Conservation (phyloP, 805 yeast species). For the Candida suzukii region DNA sequence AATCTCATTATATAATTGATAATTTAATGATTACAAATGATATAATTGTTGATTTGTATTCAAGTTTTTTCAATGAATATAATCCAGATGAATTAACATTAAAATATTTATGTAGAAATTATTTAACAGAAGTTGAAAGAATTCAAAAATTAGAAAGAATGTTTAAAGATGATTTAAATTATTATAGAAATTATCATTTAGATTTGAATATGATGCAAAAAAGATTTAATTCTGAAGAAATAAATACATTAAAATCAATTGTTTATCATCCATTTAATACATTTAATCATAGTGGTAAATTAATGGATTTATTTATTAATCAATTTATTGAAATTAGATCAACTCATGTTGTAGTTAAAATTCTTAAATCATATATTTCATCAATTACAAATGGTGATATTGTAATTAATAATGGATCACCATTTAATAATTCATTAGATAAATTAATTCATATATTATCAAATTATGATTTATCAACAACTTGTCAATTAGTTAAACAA, state of each 20-base stretch:
- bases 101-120: background rate
- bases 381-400: no score
- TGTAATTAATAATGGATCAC: background rate
- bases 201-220: background rate
- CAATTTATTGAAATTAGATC: no score
- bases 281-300: background rate
- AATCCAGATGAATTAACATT: background rate
- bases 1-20: background rate
- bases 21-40: background rate
- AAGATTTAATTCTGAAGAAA: background rate
- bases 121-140: background rate
- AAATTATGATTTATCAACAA: no score
- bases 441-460: background rate
- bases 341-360: no score
- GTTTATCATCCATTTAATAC: background rate
- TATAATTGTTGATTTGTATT: background rate
- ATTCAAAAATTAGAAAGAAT: background rate
- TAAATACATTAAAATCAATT: background rate
- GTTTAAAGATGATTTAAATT: background rate
- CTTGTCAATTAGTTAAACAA: background rate
- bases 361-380: no score
- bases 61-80: background rate
- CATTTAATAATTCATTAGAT: background rate
- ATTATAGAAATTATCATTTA: background rate
- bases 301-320: background rate